Base-by-base conservation (phyloP, 75 land plant species). In the Pinus tabuliformis region DNA sequence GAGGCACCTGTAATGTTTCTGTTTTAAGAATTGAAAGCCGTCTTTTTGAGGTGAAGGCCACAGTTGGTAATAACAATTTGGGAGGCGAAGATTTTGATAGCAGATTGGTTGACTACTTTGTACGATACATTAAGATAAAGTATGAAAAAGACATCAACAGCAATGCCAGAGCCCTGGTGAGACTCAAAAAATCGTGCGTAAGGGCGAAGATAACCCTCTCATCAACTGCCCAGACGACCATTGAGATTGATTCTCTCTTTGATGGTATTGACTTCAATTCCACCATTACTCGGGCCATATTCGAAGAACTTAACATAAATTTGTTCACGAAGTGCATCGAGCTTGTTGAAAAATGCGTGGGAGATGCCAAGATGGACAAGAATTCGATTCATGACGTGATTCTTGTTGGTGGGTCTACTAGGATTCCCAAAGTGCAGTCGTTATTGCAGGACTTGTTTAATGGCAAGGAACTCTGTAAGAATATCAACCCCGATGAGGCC, bases 261-360 rank as follows among this genome's bases (percentile, higher is more conserved):
- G 33, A 33, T 33, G 33, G 33, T 33, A 56, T 78, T 63, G 80
- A 78, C 76, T 78, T 78, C 45, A 17, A 57, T 60, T 28, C 80
- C 63, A 78, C 77, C 76, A 78, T 78, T 77, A 73, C 66, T 56
- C 77, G 62, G 33, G 82, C 82, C 17, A 78, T 30, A 0, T 80
- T 80, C 56, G 81, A 75, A 56, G 81, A 80, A 20, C 64, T 80
- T 26, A 80, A 80, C 78, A 80, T 75, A 78, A 79, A 75, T 56
- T 8, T 80, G 39, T 80, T 75, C 70, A 63, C 33, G 70, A 82
- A 82, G 63, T 82, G 83, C 36, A 82, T 78, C 70, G 82, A 82
- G 59, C 58, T 20, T 14, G 73, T 81, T 18, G 82, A 81, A 33
- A 33, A 33, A 33, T 33, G 33, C 33, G 0, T 33, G 33, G 2